Conservation (phyloP, 202 grass and related monocot species). For the Carex sylvatica region DNA sequence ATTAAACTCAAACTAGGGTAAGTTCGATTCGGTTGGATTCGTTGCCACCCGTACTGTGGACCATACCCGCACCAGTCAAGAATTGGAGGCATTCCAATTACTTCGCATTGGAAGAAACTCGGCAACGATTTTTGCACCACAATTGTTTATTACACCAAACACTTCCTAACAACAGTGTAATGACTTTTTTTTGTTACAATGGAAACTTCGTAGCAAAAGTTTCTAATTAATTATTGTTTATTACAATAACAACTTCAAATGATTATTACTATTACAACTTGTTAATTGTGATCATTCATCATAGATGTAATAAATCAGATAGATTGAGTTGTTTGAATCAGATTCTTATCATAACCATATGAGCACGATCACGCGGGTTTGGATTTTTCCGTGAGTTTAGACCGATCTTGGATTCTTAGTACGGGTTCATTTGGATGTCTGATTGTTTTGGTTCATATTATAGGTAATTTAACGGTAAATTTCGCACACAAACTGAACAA, state of each 20-base stretch:
- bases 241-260: not conserved
- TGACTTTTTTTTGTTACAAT: not conserved
- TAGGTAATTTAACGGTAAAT: not conserved
- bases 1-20: no score
- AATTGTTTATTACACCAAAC: not conserved
- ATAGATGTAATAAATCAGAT: not conserved
- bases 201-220: no score
- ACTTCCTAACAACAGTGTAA: not conserved
- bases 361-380: not conserved
- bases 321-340: not conserved
- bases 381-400: not conserved
- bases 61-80: not conserved
- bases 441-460: not conserved
- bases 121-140: not conserved
- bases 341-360: not conserved
- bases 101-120: not conserved
- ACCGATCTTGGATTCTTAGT: not conserved
- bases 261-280: not conserved
- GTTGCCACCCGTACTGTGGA: no score
- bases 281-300: no score
- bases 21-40: no score
- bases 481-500: not conserved
- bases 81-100: not conserved
- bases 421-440: not conserved
- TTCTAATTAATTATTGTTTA: no score